Evolutionary conservation across 148 eudicot species (phyloP).

Genomic region (Silene uniflora): DNA sequence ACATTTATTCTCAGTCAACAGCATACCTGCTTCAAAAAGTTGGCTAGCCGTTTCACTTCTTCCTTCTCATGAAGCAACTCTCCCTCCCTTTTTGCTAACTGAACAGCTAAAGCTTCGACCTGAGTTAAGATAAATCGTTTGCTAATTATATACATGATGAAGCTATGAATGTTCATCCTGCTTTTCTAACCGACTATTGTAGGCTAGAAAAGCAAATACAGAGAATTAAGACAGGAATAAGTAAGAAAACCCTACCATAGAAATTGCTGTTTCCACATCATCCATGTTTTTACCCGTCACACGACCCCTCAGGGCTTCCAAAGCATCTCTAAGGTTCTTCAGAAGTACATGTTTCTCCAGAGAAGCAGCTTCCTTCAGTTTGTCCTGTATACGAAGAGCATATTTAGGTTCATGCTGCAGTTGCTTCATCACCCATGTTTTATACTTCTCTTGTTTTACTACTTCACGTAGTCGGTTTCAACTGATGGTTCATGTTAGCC

Average conservation of each 20-base stretch:
- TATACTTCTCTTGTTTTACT: background rate
- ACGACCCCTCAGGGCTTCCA: slow-evolving; percentile 85
- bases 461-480: background rate
- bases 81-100: slow-evolving; percentile 90
- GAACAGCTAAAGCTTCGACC: slow-evolving; percentile 99
- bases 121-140: slow-evolving; percentile 25
- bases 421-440: background rate
- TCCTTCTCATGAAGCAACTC: slow-evolving; percentile 91
- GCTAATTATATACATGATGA: slow-evolving; percentile 1
- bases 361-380: slow-evolving; percentile 82
- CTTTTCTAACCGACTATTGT: background rate
- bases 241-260: slow-evolving; percentile 56
- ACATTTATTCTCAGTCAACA: background rate
- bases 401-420: slow-evolving; percentile 13
- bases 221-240: background rate
- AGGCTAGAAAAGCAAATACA: background rate
- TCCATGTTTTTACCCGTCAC: slow-evolving; percentile 86
- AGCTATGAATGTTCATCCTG: background rate
- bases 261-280: slow-evolving; percentile 85
- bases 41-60: slow-evolving; percentile 92
- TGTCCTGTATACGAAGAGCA: slow-evolving; percentile 47
- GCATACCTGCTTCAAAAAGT: slow-evolving; percentile 84
- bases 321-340: slow-evolving; percentile 91
- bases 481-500: background rate
- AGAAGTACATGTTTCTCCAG: slow-evolving; percentile 92